phyloP scores from a whole-genome alignment of 2,329 filamentous ascomycete species.

The Annulohypoxylon truncatum region DNA sequence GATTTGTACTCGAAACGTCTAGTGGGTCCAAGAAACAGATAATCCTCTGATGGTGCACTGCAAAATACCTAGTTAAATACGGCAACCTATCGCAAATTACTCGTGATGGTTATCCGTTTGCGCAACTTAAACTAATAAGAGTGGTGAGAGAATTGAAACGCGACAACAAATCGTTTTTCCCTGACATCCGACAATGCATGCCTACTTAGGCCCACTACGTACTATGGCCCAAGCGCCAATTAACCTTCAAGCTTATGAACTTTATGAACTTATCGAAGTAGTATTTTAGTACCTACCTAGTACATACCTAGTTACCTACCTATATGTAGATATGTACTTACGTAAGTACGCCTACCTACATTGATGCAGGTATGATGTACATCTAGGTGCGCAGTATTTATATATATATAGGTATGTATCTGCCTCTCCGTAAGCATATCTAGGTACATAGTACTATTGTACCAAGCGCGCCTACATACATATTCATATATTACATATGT shows the following conservation, averaged over 20 bases:
- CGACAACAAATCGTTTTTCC: slow-evolving; percentile 19
- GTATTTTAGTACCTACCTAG: not conserved
- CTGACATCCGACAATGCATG: not conserved
- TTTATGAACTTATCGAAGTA: too few species aligned
- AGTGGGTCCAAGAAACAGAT: slow-evolving; percentile 10
- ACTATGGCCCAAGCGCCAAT: too few species aligned
- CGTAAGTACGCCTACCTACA: too few species aligned
- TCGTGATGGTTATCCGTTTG: not conserved
- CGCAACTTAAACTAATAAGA: not conserved
- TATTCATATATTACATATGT: too few species aligned
- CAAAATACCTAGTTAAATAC: not conserved
- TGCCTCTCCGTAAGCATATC: too few species aligned
- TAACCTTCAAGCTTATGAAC: not conserved
- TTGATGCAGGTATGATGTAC: too few species aligned
- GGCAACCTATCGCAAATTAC: not conserved
- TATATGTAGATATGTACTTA: not conserved
- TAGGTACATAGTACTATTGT: too few species aligned
- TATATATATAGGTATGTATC: too few species aligned
- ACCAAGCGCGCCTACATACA: too few species aligned
- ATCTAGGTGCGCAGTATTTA: too few species aligned
- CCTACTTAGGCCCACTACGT: not conserved
- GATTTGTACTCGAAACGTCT: not conserved
- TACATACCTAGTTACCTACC: too few species aligned
- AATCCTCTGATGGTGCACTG: slow-evolving; percentile 2
- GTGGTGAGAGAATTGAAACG: slow-evolving; percentile 15